A percentile compares a stretch with the other conserved stretches of the same genome.
Evolutionary conservation across 495 filamentous ascomycete genomes (phyloP).

Genomic region (Bryoglossum gracile): DNA sequence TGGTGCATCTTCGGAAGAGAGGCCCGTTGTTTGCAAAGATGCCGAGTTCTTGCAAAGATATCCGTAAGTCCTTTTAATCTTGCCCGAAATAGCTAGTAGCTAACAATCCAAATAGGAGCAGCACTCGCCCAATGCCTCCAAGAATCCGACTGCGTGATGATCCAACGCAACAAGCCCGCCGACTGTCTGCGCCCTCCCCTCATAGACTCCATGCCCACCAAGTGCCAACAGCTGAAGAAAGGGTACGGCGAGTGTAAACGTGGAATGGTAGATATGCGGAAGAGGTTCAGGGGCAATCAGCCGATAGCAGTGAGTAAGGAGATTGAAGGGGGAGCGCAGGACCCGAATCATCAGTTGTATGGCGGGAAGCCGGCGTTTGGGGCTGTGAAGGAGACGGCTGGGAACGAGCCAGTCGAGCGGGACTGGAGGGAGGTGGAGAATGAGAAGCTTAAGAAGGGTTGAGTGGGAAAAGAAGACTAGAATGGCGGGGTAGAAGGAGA

Average conservation of each 20-base stretch:
- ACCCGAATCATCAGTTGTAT: constrained; percentile 61
- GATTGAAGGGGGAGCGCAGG: constrained; percentile 46
- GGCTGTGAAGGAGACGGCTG: constrained; percentile 40
- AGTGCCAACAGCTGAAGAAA: constrained; percentile 88
- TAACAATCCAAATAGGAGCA: constrained; percentile 49
- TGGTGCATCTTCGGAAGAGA: background rate
- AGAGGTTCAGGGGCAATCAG: constrained; percentile 94
- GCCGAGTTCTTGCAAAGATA: constrained; percentile 95
- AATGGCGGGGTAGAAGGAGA: background rate
- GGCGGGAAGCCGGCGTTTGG: constrained; percentile 67
- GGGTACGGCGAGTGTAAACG: constrained; percentile 93
- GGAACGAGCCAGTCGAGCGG: constrained; percentile 40
- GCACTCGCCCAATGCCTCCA: constrained; percentile 92
- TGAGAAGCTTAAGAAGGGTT: constrained; percentile 34
- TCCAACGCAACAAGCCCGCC: constrained; percentile 72
- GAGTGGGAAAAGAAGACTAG: background rate
- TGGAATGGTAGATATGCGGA: constrained; percentile 97
- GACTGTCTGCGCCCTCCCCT: constrained; percentile 84
- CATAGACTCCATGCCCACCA: constrained; percentile 66
- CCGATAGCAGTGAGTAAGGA: constrained; percentile 64
- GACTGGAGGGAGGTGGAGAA: constrained; percentile 53
- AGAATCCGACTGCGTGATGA: constrained; percentile 90
- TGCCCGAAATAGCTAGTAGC: background rate
- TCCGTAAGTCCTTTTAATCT: constrained; percentile 53
- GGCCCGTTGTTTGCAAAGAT: background rate